Evolutionary conservation across 148 eudicot species (phyloP).

Genomic region (Gaultheria prostrata): DNA sequence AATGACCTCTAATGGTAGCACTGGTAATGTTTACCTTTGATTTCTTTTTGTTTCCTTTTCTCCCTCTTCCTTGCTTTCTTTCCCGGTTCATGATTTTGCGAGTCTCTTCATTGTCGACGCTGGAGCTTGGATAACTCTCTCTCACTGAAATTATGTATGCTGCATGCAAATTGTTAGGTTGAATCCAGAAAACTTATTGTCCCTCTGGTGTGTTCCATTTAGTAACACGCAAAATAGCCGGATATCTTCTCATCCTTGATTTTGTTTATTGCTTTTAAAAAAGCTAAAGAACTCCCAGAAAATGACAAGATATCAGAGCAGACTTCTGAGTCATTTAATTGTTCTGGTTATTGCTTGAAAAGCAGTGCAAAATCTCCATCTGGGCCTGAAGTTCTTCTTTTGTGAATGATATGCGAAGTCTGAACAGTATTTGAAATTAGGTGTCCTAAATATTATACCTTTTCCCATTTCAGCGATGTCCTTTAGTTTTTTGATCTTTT

Average conservation of each 20-base stretch:
- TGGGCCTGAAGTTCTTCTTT: background rate
- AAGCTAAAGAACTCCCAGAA: background rate
- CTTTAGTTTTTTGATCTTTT: background rate
- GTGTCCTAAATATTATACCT: background rate
- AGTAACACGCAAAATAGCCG: background rate
- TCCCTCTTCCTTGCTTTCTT: background rate
- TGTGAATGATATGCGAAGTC: background rate
- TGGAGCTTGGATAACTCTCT: background rate
- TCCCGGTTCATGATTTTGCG: background rate
- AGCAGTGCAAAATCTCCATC: background rate
- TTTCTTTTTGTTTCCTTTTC: constrained; percentile 18
- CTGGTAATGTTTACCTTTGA: constrained; percentile 31
- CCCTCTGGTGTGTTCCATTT: background rate
- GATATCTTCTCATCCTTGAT: constrained; percentile 3
- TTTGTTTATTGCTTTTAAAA: constrained; percentile 1
- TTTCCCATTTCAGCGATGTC: background rate
- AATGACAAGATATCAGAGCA: background rate
- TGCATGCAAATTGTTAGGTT: background rate
- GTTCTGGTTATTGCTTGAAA: background rate
- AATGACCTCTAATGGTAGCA: constrained; percentile 29
- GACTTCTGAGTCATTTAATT: background rate
- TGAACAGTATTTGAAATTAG: background rate
- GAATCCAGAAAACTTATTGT: background rate
- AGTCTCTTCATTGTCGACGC: background rate
- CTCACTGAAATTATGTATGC: background rate